phyloP scores from a whole-genome alignment of 768 basidiomycete species.

The Russula olivacea region DNA sequence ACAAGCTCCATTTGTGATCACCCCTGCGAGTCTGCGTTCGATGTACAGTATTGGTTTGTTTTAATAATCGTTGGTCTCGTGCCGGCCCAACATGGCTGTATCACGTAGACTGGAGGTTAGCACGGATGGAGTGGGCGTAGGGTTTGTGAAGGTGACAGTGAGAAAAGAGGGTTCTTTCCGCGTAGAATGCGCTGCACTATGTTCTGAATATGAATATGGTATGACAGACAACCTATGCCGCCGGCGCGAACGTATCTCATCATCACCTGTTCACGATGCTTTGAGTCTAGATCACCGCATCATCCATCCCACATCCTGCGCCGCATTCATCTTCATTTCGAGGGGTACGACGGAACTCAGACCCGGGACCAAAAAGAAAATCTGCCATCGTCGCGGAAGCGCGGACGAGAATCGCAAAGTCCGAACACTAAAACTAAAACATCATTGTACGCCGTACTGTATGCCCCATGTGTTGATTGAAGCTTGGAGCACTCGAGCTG shows the following conservation, averaged over 20 bases:
- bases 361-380: background rate
- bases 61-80: background rate
- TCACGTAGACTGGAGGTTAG: background rate
- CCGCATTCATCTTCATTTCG: too few species aligned
- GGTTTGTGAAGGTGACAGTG: slow-evolving; percentile 10
- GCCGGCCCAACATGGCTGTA: background rate
- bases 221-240: background rate
- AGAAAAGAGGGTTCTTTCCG: slow-evolving; percentile 13
- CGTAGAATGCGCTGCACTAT: background rate
- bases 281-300: background rate
- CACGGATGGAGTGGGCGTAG: slow-evolving; percentile 13
- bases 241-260: slow-evolving; percentile 2
- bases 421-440: background rate
- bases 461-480: background rate
- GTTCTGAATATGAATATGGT: background rate
- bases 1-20: background rate
- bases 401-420: background rate
- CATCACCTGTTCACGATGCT: background rate
- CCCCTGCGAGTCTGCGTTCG: background rate
- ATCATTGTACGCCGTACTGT: background rate
- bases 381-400: background rate
- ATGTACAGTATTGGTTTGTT: too few species aligned
- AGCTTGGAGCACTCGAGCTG: too few species aligned
- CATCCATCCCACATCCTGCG: background rate
- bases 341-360: background rate